phyloP scores from a whole-genome alignment of 108 stramenopile species.

The Nitzschia inconspicua region DNA sequence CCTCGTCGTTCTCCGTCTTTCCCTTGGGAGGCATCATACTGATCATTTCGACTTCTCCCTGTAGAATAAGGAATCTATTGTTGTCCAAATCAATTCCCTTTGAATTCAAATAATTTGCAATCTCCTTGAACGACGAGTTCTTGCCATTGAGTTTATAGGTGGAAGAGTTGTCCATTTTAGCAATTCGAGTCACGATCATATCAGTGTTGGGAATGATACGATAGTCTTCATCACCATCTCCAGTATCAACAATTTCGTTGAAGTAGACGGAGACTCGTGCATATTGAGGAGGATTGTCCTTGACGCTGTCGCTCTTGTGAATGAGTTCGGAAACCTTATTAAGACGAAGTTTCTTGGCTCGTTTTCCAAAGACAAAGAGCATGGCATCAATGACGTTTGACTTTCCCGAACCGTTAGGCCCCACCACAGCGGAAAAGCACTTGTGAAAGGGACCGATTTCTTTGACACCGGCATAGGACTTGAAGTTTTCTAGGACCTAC shows the following conservation, averaged over 20 bases:
- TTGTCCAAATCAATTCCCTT: conserved; percentile 98
- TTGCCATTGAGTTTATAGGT: conserved; percentile 92
- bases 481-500: conserved; percentile 96
- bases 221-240: conserved; percentile 81
- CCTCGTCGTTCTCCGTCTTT: conserved; percentile 91
- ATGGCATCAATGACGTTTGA: conserved; percentile 99
- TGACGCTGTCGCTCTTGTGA: conserved; percentile 78
- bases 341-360: conserved; percentile 96
- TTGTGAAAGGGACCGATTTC: conserved; percentile 89
- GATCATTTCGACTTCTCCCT: conserved; percentile 99
- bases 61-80: conserved; percentile 98
- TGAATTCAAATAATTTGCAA: conserved; percentile 73
- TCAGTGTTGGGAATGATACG: conserved; percentile 73
- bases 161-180: conserved; percentile 80
- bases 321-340: conserved; percentile 97
- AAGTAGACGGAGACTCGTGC: conserved; percentile 93
- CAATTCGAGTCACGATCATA: conserved; percentile 83
- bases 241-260: conserved; percentile 85
- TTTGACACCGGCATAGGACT: conserved; percentile 93
- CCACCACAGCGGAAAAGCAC: conserved; percentile 94
- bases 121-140: conserved; percentile 82
- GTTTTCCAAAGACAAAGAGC: conserved; percentile 99
- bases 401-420: conserved; percentile 96
- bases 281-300: conserved; percentile 54
- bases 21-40: conserved; percentile 99